Evolutionary conservation across 768 basidiomycete genomes (phyloP).

Genomic region (Termitomyces sp.): DNA sequence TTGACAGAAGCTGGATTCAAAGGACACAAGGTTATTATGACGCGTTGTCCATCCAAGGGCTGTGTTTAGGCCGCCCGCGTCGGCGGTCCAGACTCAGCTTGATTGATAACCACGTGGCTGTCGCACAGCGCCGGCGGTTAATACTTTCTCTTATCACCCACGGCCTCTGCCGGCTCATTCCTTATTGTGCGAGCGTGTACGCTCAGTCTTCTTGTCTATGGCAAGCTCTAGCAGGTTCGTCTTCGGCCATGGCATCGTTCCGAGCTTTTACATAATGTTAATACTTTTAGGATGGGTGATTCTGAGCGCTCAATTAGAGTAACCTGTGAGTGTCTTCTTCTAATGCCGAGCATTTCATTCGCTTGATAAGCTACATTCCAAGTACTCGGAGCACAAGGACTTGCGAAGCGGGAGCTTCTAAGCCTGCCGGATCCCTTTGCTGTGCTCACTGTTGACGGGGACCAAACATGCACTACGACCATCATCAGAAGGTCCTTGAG

Average conservation of each 20-base stretch:
- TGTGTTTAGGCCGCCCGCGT: not conserved
- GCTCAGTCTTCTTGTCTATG: slow-evolving; percentile 3
- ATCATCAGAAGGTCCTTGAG: slow-evolving; percentile 63
- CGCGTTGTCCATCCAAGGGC: not conserved
- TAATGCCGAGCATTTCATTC: not conserved
- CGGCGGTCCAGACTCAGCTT: not conserved
- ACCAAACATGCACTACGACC: slow-evolving; percentile 74
- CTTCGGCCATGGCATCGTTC: not conserved
- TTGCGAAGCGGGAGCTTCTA: slow-evolving; percentile 74
- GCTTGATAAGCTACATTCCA: not conserved
- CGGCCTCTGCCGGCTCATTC: not conserved
- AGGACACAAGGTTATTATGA: too few species aligned
- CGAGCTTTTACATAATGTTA: slow-evolving; percentile 7
- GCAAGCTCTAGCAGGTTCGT: slow-evolving; percentile 29
- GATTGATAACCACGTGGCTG: slow-evolving; percentile 11
- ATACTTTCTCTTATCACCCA: not conserved
- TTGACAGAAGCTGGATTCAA: not conserved
- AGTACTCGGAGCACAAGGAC: slow-evolving; percentile 75
- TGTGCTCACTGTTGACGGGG: slow-evolving; percentile 79
- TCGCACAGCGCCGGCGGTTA: slow-evolving; percentile 5
- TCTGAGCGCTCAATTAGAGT: slow-evolving; percentile 44
- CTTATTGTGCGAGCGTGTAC: not conserved
- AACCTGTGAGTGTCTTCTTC: slow-evolving; percentile 32
- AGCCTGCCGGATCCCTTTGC: slow-evolving; percentile 86
- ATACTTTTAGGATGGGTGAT: slow-evolving; percentile 34